These are phyloP conservation scores for Alternaria gansuensis DNA, from an alignment of 2,329 filamentous ascomycete genomes.

Conservation along the genomic window DNA sequence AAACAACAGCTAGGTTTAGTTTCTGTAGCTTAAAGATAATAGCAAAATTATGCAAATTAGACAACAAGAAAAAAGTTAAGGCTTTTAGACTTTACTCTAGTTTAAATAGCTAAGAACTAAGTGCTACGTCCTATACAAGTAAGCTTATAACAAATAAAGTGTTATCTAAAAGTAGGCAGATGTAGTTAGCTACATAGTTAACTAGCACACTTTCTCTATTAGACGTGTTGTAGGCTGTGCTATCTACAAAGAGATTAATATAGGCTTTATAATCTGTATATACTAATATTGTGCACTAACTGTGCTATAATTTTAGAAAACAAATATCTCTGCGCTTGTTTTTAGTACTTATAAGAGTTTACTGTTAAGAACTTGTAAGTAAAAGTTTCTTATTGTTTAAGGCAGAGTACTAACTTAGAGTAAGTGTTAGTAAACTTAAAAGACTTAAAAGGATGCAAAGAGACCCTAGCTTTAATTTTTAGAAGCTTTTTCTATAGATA, in stretches of 20 bases:
- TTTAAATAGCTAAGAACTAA: neutral
- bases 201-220: neutral
- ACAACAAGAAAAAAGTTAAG: slow-evolving; percentile 7
- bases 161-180: neutral
- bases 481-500: too few relatives aligned
- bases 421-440: too few relatives aligned
- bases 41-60: slow-evolving; percentile 1
- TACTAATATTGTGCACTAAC: too few relatives aligned
- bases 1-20: neutral
- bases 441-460: too few relatives aligned
- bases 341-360: too few relatives aligned
- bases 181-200: neutral
- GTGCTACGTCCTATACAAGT: neutral
- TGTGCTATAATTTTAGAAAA: neutral
- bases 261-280: neutral
- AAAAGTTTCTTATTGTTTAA: neutral
- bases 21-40: slow-evolving; percentile 1
- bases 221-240: slow-evolving; percentile 1
- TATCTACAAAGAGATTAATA: neutral
- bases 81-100: slow-evolving; percentile 1
- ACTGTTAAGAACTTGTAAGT: too few relatives aligned
- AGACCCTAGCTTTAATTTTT: too few relatives aligned
- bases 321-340: neutral
- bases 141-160: neutral
- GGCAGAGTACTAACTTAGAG: neutral